Percentiles rank a stretch among this genome's conserved stretches.
phyloP scores from a whole-genome alignment of 192 early-diverging fungal genomes.

The Diversispora eburnea region DNA sequence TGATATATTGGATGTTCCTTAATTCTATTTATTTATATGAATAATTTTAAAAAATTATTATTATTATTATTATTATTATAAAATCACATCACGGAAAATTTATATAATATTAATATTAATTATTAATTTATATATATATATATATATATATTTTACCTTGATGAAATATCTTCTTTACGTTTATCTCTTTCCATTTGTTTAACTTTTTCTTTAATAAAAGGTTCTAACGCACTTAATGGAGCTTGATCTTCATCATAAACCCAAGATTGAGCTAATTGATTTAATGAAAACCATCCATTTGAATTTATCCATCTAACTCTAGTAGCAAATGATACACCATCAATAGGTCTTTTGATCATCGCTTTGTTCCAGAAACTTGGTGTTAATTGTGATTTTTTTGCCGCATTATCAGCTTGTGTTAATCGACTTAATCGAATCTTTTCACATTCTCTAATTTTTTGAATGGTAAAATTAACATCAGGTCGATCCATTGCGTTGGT shows the following conservation, averaged over 20 bases:
- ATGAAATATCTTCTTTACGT: slow-evolving; percentile 26
- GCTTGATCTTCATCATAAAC: slow-evolving; percentile 21
- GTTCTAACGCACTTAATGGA: slow-evolving; percentile 20
- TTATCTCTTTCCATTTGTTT: slow-evolving; percentile 28
- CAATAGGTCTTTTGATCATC: slow-evolving; percentile 21
- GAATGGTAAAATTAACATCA: background rate
- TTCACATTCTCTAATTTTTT: slow-evolving; percentile 24
- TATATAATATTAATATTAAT: background rate
- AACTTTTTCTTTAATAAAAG: slow-evolving; percentile 25
- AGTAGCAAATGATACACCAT: slow-evolving; percentile 13
- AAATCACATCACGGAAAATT: background rate
- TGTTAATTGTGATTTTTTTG: slow-evolving; percentile 6
- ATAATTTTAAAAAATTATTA: background rate
- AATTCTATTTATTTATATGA: slow-evolving; percentile 3
- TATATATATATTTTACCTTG: slow-evolving; percentile 7
- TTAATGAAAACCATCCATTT: slow-evolving; percentile 27
- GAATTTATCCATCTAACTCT: slow-evolving; percentile 25
- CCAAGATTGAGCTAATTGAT: slow-evolving; percentile 31
- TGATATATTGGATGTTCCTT: slow-evolving; percentile 26
- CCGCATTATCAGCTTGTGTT: slow-evolving; percentile 8
- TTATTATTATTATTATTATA: background rate
- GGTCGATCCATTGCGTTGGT: slow-evolving; percentile 5
- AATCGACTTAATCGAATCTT: background rate
- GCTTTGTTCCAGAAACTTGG: slow-evolving; percentile 22
- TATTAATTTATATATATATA: background rate